These are phyloP conservation scores for Leishmania major DNA, from an alignment of 208 protist genomes.

Conservation along the genomic window DNA sequence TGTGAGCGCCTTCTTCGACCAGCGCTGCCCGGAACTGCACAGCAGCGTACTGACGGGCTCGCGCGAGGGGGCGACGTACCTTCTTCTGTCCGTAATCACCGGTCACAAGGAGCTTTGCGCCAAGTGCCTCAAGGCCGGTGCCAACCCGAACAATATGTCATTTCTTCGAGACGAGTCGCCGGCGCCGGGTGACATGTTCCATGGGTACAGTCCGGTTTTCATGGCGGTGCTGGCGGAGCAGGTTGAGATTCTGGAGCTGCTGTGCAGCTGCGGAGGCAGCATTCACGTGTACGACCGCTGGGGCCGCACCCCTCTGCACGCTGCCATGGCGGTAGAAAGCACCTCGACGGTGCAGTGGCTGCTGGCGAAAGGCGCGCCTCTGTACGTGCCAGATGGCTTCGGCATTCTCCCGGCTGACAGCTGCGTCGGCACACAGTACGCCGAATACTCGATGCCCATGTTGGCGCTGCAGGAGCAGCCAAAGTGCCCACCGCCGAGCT, in stretches of 20 bases:
- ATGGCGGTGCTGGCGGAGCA: constrained; percentile 80
- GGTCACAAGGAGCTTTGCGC: constrained; percentile 65
- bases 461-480: constrained; percentile 49
- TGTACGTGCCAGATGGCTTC: constrained; percentile 69
- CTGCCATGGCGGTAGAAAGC: constrained; percentile 76
- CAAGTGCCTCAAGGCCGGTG: constrained; percentile 74
- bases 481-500: constrained; percentile 29
- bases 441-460: constrained; percentile 60
- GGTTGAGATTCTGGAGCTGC: constrained; percentile 67
- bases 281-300: constrained; percentile 89
- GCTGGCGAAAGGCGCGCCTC: constrained; percentile 66
- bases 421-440: constrained; percentile 47
- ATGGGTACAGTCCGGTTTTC: constrained; percentile 90
- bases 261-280: constrained; percentile 69
- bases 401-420: constrained; percentile 46
- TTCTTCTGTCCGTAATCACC: constrained; percentile 79
- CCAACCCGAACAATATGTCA: constrained; percentile 87
- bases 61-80: constrained; percentile 71
- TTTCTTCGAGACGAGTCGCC: constrained; percentile 75
- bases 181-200: constrained; percentile 74
- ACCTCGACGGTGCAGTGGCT: constrained; percentile 79
- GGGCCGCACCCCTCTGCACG: constrained; percentile 86
- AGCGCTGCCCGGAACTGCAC: constrained; percentile 68
- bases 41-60: constrained; percentile 33
- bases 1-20: constrained; percentile 74